Conservation (phyloP, 148 eudicot genomes). For the Gaultheria prostrata region DNA sequence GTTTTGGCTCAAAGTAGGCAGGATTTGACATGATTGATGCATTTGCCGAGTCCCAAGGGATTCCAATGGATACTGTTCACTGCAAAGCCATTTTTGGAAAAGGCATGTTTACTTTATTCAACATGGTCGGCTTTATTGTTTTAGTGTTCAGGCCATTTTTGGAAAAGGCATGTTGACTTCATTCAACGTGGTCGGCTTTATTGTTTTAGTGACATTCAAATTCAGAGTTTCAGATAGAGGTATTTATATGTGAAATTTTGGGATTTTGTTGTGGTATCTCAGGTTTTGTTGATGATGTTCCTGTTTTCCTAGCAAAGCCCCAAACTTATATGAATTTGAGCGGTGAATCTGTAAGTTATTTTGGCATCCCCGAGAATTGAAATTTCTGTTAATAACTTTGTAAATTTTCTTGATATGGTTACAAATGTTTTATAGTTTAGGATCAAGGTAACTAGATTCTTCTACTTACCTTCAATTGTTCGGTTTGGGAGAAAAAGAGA, state of each 20-base stretch:
- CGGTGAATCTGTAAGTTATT: conserved; percentile 77
- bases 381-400: background rate
- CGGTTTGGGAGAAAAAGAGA: background rate
- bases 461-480: background rate
- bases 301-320: conserved; percentile 82
- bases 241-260: background rate
- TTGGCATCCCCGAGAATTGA: background rate
- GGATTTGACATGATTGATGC: conserved; percentile 84
- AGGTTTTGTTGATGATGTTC: conserved; percentile 65
- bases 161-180: conserved; percentile 55
- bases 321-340: conserved; percentile 87
- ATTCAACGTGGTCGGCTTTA: background rate
- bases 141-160: conserved; percentile 46
- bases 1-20: conserved; percentile 31
- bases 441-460: background rate
- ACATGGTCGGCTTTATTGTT: background rate
- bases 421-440: background rate
- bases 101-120: conserved; percentile 34
- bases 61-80: conserved; percentile 54
- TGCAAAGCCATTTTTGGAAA: conserved; percentile 89
- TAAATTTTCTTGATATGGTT: background rate
- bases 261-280: conserved; percentile 14
- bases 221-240: conserved; percentile 1
- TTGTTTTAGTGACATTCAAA: background rate
- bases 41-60: conserved; percentile 58